Conservation (phyloP, 225 moss, liverwort and hornwort genomes). For the Antitrichia curtipendula region DNA sequence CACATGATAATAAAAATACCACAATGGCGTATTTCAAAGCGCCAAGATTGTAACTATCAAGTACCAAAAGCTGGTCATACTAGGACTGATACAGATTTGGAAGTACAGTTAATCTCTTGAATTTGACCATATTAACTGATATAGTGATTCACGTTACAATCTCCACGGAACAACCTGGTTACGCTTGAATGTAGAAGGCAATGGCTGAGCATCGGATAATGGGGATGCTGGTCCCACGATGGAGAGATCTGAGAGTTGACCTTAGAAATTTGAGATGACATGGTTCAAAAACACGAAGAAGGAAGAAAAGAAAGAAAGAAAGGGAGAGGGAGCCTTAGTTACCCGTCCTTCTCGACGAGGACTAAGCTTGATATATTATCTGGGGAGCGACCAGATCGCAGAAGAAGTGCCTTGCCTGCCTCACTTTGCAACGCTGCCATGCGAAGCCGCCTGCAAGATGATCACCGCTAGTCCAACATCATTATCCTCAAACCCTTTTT, state of each 20-base stretch:
- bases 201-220: neutral
- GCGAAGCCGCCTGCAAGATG: conserved; percentile 40
- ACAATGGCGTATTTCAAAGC: neutral
- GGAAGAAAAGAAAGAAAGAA: neutral
- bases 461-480: neutral
- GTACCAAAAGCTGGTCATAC: neutral
- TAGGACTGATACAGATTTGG: neutral
- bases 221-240: neutral
- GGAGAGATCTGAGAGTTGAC: neutral
- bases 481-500: neutral
- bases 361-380: conserved; percentile 62
- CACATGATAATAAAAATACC: neutral
- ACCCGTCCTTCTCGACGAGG: conserved; percentile 57
- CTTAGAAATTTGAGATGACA: neutral
- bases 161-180: neutral
- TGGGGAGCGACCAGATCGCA: conserved; percentile 51
- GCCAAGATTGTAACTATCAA: neutral
- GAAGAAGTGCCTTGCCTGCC: conserved; percentile 63
- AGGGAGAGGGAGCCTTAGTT: neutral
- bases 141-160: neutral
- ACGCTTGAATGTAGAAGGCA: neutral
- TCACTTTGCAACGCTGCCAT: conserved; percentile 90
- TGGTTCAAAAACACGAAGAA: neutral
- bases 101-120: neutral
- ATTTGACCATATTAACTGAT: neutral